These are phyloP conservation scores for Polymyxa betae DNA, from an alignment of 208 protist genomes.

Conservation along the genomic window DNA sequence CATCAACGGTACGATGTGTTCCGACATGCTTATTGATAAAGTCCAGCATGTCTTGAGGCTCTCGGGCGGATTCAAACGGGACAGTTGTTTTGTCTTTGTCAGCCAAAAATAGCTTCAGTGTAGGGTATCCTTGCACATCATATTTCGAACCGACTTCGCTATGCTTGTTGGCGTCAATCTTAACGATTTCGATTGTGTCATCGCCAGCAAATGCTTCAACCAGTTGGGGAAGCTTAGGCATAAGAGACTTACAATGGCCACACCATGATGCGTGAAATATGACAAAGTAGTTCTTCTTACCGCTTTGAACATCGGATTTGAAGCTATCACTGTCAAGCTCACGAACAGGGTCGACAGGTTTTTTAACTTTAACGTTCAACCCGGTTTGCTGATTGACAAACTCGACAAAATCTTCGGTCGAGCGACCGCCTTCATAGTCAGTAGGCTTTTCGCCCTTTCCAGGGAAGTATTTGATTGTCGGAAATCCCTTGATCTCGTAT, in stretches of 20 bases:
- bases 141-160: conserved; percentile 43
- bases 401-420: neutral
- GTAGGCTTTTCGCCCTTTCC: neutral
- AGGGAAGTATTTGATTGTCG: conserved; percentile 11
- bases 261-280: conserved; percentile 82
- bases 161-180: conserved; percentile 59
- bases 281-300: conserved; percentile 74
- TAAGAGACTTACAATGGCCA: conserved; percentile 78
- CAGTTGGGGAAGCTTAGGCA: conserved; percentile 72
- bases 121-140: neutral
- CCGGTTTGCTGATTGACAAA: conserved; percentile 1
- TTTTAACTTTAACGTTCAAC: neutral
- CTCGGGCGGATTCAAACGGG: conserved; percentile 37
- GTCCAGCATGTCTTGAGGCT: conserved; percentile 35
- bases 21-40: conserved; percentile 46
- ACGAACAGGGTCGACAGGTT: conserved; percentile 60
- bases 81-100: conserved; percentile 39
- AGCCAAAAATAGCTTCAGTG: neutral
- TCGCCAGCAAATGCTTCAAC: conserved; percentile 64
- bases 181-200: conserved; percentile 69
- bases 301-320: conserved; percentile 69
- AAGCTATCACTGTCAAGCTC: conserved; percentile 71
- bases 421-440: neutral
- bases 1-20: neutral
- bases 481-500: neutral